Percentiles rank a stretch among this genome's conserved stretches.
These are phyloP conservation scores for Pulveroboletus sp. DNA, from an alignment of 768 basidiomycete genomes.

Conservation along the genomic window DNA sequence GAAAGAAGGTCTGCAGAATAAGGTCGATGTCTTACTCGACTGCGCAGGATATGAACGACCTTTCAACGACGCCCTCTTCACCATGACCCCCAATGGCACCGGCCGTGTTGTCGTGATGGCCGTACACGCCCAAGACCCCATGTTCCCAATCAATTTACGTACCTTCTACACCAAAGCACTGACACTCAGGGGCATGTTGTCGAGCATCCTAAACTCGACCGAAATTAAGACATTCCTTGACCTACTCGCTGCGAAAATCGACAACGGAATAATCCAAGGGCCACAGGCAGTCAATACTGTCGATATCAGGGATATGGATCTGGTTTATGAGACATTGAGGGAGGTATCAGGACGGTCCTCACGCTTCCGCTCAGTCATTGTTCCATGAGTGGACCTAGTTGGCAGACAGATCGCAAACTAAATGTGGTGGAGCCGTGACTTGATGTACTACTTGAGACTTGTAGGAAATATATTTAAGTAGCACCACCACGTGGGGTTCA, in stretches of 20 bases:
- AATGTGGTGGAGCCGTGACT: too few relatives aligned
- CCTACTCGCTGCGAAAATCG: constrained; percentile 28
- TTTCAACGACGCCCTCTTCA: constrained; percentile 33
- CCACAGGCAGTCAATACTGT: constrained; percentile 25
- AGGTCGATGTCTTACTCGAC: constrained; percentile 32
- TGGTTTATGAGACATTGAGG: constrained; percentile 20
- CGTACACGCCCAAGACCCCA: constrained; percentile 30
- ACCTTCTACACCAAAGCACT: constrained; percentile 30
- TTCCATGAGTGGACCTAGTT: constrained; percentile 19
- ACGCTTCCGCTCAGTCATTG: constrained; percentile 27
- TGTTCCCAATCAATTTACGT: constrained; percentile 31
- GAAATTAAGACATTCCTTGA: constrained; percentile 31
- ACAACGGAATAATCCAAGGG: constrained; percentile 24
- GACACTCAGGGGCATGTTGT: constrained; percentile 32
- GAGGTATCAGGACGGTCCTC: constrained; percentile 27
- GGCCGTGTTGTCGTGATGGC: constrained; percentile 36
- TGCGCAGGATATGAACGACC: constrained; percentile 33
- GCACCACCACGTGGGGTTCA: too few relatives aligned
- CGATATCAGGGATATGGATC: constrained; percentile 16
- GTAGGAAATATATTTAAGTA: too few relatives aligned
- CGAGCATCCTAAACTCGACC: constrained; percentile 18
- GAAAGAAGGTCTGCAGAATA: constrained; percentile 24
- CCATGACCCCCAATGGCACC: constrained; percentile 31
- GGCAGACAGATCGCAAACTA: too few relatives aligned
- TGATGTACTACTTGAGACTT: too few relatives aligned